These are phyloP conservation scores for barrel medic (Medicago truncatula) DNA, from an alignment of 306 rosid genomes.

Conservation along the genomic window MtrunA17r5.0-ANR NC_053044.1:49395501-49396000, in stretches of 20 bases:
- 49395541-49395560: slow-evolving; percentile 89
- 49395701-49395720: slow-evolving; percentile 95
- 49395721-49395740: slow-evolving; percentile 89
- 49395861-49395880: slow-evolving; percentile 92
- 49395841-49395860: slow-evolving; percentile 93
- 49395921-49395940: slow-evolving; percentile 81
- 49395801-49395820: slow-evolving; percentile 97
- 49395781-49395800: slow-evolving; percentile 93
- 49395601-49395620: slow-evolving; percentile 22
- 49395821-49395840: slow-evolving; percentile 92
- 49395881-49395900: slow-evolving; percentile 91
- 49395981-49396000: slow-evolving; percentile 89
- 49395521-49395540: slow-evolving; percentile 99
- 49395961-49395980: slow-evolving; percentile 79
- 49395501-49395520: slow-evolving; percentile 38
- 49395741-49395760: slow-evolving; percentile 96
- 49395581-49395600: slow-evolving; percentile 38
- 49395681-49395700: slow-evolving; percentile 96
- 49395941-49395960: slow-evolving; percentile 82
- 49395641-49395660: slow-evolving; percentile 42
- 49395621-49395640: slow-evolving; percentile 32
- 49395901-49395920: slow-evolving; percentile 86
- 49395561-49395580: slow-evolving; percentile 85
- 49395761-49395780: slow-evolving; percentile 97
- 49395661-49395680: slow-evolving; percentile 90